phyloP scores from a whole-genome alignment of 164 flowering plant genomes.

The Paratinospora sagittata region DNA sequence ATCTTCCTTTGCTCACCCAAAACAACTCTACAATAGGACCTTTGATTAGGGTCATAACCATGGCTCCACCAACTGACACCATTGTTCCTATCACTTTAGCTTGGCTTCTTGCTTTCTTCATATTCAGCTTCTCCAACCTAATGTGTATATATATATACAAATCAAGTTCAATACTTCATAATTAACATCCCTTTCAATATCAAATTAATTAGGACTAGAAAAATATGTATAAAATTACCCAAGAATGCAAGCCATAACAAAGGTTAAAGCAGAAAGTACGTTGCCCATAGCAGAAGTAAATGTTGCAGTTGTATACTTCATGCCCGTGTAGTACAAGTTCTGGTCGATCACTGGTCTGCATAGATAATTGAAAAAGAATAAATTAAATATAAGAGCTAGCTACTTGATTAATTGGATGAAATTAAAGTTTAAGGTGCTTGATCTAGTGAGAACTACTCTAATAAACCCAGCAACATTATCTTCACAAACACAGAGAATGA shows the following conservation, averaged over 20 bases:
- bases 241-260: slow-evolving; percentile 51
- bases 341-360: slow-evolving; percentile 76
- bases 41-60: slow-evolving; percentile 84
- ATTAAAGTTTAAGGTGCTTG: not conserved
- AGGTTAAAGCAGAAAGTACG: slow-evolving; percentile 67
- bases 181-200: no score
- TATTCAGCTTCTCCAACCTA: slow-evolving; percentile 68
- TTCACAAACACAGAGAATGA: slow-evolving; percentile 44
- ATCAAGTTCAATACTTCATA: no score
- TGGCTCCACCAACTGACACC: slow-evolving; percentile 63
- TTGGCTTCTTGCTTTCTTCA: slow-evolving; percentile 40
- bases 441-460: slow-evolving; percentile 37
- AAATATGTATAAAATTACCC: slow-evolving; percentile 28
- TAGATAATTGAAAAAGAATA: no score
- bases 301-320: slow-evolving; percentile 75
- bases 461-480: slow-evolving; percentile 39
- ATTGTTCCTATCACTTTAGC: slow-evolving; percentile 75
- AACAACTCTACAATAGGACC: slow-evolving; percentile 57
- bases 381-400: not conserved
- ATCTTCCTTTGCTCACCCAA: slow-evolving; percentile 6
- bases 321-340: slow-evolving; percentile 57
- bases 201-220: not conserved
- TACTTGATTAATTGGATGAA: not conserved
- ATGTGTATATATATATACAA: not conserved
- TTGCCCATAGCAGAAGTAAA: slow-evolving; percentile 67